Base-by-base conservation (phyloP, 768 basidiomycete genomes). In the Pulveroboletus sp. region DNA sequence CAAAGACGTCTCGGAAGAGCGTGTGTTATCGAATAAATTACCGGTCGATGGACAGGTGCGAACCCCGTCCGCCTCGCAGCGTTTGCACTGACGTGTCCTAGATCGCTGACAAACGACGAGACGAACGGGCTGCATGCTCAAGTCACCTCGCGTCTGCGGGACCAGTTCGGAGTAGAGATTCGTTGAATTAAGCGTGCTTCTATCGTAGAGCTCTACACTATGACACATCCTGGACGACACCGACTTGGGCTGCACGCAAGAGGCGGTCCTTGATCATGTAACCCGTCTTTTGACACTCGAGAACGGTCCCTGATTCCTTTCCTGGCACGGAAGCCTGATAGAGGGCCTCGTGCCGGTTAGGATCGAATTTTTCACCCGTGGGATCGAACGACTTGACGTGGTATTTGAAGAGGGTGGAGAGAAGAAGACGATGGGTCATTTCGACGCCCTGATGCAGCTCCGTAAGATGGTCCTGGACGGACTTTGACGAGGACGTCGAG, bases 191-290 rank as follows among this genome's bases (percentile, higher is more conserved):
- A 56, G 54, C 55, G 62, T 64, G 64, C 67, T 69, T 51, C 50
- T 55, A 51, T 47, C 50, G 38, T 53, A 39, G 49, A 46, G 52
- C 57, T 54, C 61, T 59, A 59, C 47, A 39, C 49, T 47, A 53
- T 57, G 67, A 61, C 7, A 68, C 66, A 51, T 88, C 85, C 70
- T 92, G 88, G 16, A 85, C 93, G 23, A 97, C 94, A 49, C 95
- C 96, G 49, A 98, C 96, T 74, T 97, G 93, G 19, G 96, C 93
- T 4, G 96, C 92, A 49, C 96, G 80, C 66, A 99, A 70, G 49
- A 94, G 81, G 53, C 96, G 81, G 57, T 92, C 90, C 73, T 95
- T 96, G 73, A 99, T 93, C 72, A 77, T 91, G 74, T 91, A 98
- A 4, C 93, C 94, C 47, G 76, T 75, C 74, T 95, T 93, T 67